phyloP scores from a whole-genome alignment of 371 early-diverging fungal genomes.

The Mortierella sp. region DNA sequence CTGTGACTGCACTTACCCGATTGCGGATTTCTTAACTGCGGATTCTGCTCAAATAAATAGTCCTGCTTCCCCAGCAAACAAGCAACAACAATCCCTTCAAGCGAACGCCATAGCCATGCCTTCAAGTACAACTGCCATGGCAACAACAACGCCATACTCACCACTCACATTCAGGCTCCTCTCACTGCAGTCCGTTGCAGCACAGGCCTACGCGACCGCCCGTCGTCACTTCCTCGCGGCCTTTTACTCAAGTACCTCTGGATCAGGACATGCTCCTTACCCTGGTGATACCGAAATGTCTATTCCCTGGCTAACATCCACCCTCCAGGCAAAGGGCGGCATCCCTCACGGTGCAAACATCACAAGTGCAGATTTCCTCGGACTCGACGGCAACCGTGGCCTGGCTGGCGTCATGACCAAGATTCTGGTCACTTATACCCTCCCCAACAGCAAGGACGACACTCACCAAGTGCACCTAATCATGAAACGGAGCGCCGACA shows the following conservation, averaged over 20 bases:
- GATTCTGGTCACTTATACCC: conserved; percentile 23
- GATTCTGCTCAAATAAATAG: background rate
- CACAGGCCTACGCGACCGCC: conserved; percentile 30
- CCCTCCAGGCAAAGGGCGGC: conserved; percentile 11
- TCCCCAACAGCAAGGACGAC: background rate
- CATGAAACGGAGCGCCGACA: conserved; percentile 37
- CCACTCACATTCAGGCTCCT: conserved; percentile 23
- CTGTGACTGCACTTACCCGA: background rate
- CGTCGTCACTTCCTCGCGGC: conserved; percentile 19
- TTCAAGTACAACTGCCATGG: background rate
- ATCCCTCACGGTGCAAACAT: conserved; percentile 26
- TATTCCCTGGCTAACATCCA: conserved; percentile 27
- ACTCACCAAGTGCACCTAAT: conserved; percentile 35
- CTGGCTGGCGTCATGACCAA: conserved; percentile 40
- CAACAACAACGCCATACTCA: background rate
- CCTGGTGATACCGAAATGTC: conserved; percentile 43
- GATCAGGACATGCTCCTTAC: conserved; percentile 24
- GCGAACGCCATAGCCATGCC: background rate
- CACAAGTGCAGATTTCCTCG: conserved; percentile 27
- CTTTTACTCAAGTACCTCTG: conserved; percentile 8
- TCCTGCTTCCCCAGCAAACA: background rate
- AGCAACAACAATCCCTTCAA: background rate
- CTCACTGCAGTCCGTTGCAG: conserved; percentile 32
- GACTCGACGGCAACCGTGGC: conserved; percentile 41
- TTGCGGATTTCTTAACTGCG: conserved; percentile 6